Conservation (phyloP, 2,329 filamentous ascomycete species). For the Orbilia oligospora region DNA sequence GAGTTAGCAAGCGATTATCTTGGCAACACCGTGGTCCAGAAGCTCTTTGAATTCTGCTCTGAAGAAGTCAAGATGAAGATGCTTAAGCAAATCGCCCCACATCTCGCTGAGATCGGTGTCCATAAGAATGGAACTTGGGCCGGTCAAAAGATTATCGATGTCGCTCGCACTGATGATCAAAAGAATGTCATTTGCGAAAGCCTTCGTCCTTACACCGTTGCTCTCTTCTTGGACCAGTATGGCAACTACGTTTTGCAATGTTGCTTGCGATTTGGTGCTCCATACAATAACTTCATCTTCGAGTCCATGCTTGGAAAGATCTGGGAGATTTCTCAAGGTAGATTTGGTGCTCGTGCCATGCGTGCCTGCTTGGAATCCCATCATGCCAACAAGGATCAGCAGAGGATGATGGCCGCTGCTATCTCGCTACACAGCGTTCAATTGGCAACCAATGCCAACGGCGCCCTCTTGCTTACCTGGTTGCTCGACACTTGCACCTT, state of each 20-base stretch:
- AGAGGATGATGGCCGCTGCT: constrained; percentile 91
- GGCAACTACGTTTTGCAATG: constrained; percentile 99
- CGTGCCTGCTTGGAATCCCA: constrained; percentile 96
- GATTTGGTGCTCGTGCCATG: constrained; percentile 96
- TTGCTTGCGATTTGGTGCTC: constrained; percentile 89
- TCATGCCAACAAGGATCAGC: constrained; percentile 93
- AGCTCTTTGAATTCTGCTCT: constrained; percentile 96
- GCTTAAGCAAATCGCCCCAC: constrained; percentile 87
- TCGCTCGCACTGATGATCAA: constrained; percentile 86
- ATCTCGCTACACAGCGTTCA: constrained; percentile 98
- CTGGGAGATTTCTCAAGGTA: constrained; percentile 92
- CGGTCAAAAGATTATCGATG: constrained; percentile 98
- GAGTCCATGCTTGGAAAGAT: constrained; percentile 95
- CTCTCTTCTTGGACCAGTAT: constrained; percentile 95
- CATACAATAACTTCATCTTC: constrained; percentile 96
- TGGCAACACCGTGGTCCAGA: constrained; percentile 99
- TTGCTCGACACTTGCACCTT: constrained; percentile 98
- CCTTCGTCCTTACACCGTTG: constrained; percentile 86
- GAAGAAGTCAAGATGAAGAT: constrained; percentile 92
- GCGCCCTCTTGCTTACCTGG: constrained; percentile 93
- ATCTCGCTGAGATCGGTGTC: constrained; percentile 94
- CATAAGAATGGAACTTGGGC: constrained; percentile 99
- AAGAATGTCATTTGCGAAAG: constrained; percentile 87
- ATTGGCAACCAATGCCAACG: constrained; percentile 95
- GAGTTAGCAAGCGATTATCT: constrained; percentile 88